These are phyloP conservation scores for Coniferiporia weirii DNA, from an alignment of 1,284 basidiomycete genomes.

Conservation along the genomic window DNA sequence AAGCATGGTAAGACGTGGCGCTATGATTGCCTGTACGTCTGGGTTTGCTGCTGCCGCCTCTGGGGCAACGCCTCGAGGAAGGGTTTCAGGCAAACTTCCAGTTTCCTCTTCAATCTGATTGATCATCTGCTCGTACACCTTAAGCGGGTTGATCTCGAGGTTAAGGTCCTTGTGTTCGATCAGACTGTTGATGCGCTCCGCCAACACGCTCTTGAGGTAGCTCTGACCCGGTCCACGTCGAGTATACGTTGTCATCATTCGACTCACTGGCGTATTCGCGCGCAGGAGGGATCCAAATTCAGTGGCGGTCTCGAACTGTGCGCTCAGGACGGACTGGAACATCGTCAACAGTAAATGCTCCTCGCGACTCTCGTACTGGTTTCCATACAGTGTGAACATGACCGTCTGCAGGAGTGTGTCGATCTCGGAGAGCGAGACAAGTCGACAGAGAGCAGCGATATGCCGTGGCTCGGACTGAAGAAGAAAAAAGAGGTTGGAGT, in stretches of 20 bases:
- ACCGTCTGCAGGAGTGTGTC: conserved; percentile 99
- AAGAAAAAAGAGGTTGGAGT: conserved; percentile 98
- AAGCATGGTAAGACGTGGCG: conserved; percentile 92
- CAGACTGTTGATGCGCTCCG: conserved; percentile 95
- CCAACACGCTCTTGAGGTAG: conserved; percentile 94
- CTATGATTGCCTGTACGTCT: conserved; percentile 97
- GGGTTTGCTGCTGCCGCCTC: conserved; percentile 90
- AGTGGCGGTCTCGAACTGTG: conserved; percentile 97
- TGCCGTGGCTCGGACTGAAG: conserved; percentile 97
- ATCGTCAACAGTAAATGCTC: conserved; percentile 98
- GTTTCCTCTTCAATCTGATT: conserved; percentile 97
- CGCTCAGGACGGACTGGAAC: conserved; percentile 97
- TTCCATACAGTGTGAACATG: conserved; percentile 99
- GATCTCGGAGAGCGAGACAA: conserved; percentile 94
- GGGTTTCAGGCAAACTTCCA: conserved; percentile 81
- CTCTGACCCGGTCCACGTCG: conserved; percentile 96
- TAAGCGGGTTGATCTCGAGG: conserved; percentile 97
- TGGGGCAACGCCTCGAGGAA: conserved; percentile 88
- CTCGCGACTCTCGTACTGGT: conserved; percentile 98
- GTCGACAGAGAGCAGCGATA: conserved; percentile 93
- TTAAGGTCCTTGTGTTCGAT: conserved; percentile 99
- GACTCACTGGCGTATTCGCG: conserved; percentile 96
- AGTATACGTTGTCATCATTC: conserved; percentile 99
- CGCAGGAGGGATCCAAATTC: conserved; percentile 96
- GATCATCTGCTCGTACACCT: conserved; percentile 99